Conservation (phyloP, 371 early-diverging fungal species). For the Catenaria anguillulae region DNA sequence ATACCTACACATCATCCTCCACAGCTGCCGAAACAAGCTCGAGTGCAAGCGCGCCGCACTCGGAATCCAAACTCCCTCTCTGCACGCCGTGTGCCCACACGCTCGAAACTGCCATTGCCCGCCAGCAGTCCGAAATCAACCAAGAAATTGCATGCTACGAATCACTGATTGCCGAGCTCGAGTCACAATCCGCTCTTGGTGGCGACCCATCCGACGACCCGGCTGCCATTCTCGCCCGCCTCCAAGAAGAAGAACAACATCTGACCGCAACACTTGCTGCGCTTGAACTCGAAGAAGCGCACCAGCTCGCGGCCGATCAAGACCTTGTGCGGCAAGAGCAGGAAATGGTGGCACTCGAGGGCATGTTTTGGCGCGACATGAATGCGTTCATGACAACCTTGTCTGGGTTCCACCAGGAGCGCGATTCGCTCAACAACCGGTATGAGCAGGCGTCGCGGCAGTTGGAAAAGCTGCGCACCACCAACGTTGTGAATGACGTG, state of each 20-base stretch:
- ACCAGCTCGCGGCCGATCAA: too few relatives aligned
- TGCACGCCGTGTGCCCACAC: too few relatives aligned
- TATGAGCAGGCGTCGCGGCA: slow-evolving; percentile 61
- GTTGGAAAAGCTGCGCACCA: slow-evolving; percentile 68
- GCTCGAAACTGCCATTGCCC: too few relatives aligned
- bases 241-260: not conserved
- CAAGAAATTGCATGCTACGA: too few relatives aligned
- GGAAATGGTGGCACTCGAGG: slow-evolving; percentile 47
- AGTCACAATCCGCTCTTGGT: too few relatives aligned
- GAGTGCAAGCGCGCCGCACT: too few relatives aligned
- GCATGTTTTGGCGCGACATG: slow-evolving; percentile 45
- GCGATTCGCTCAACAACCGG: slow-evolving; percentile 58
- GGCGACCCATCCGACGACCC: not conserved
- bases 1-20: too few relatives aligned
- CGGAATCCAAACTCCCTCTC: too few relatives aligned
- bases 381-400: slow-evolving; percentile 51
- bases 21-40: too few relatives aligned
- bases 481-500: slow-evolving; percentile 83
- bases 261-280: not conserved
- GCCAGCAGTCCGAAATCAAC: too few relatives aligned
- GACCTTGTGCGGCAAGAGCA: slow-evolving; percentile 21
- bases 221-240: not conserved
- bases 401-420: slow-evolving; percentile 50
- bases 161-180: too few relatives aligned
- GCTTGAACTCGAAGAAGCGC: not conserved